A percentile compares a stretch with the other conserved stretches of the same genome.
Conservation (phyloP, 257 asterid genomes). For the Gentiana macrophylla region DNA sequence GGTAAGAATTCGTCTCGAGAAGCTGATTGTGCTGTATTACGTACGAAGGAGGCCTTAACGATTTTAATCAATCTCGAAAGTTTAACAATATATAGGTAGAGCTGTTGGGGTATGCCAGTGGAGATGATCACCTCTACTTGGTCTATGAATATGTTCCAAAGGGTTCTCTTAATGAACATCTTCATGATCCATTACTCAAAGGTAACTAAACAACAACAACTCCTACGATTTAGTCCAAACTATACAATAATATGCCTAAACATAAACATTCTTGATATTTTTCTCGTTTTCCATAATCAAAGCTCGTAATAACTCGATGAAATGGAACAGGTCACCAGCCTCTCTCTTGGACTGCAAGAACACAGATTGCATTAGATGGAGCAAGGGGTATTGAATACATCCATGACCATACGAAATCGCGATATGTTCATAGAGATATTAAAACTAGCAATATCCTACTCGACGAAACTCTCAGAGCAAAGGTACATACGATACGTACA, state of each 20-base stretch:
- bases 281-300: no score
- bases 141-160: slow-evolving; percentile 56
- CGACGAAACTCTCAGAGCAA: slow-evolving; percentile 72
- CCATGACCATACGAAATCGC: slow-evolving; percentile 73
- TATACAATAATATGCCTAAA: no score
- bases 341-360: slow-evolving; percentile 72
- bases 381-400: slow-evolving; percentile 83
- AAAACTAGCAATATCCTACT: slow-evolving; percentile 73
- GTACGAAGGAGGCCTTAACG: slow-evolving; percentile 1
- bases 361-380: slow-evolving; percentile 65
- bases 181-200: slow-evolving; percentile 67
- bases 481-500: slow-evolving; percentile 23
- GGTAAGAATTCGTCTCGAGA: slow-evolving; percentile 31
- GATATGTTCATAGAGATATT: slow-evolving; percentile 78
- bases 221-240: no score
- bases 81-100: slow-evolving; percentile 39
- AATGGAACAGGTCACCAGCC: slow-evolving; percentile 60
- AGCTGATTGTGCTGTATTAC: not conserved
- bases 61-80: slow-evolving; percentile 5
- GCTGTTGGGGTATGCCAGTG: slow-evolving; percentile 76
- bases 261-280: no score
- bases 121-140: slow-evolving; percentile 75
- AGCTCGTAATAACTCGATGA: not conserved
- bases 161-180: slow-evolving; percentile 70
- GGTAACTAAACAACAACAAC: slow-evolving; percentile 24